Evolutionary conservation across 129 eudicot species (phyloP), one percentile per base, ranked within the genome.

Genomic region (Ambrosia trifida): DNA sequence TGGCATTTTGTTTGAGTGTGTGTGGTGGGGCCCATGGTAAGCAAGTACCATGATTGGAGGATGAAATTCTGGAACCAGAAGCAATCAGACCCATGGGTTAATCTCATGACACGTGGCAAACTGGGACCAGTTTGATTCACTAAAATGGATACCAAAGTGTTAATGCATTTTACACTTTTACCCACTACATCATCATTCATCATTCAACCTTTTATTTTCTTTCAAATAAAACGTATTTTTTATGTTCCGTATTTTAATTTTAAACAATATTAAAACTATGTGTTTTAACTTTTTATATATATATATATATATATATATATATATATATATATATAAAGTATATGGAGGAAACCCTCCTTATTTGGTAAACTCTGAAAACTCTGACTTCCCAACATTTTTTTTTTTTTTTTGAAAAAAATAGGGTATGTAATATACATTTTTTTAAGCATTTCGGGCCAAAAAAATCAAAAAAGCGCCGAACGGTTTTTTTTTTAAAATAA

Each of bases 1-100:
- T 77, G 81, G 76, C 81, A 77, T 70, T 77, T 38, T 77, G 71
- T 77, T 70, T 1, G 38, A 28, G n/a, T n/a, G n/a, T n/a, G 76
- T 70, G 72, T 51, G 76, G 64, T 43, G 81, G 76, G 7, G 31
- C 76, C 77, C 66, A 70, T 17, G 35, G 2, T 5, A 44, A 75
- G 50, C 35, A 75, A 75, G 79, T 75, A 75, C 79, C 41, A 65
- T 75, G 72, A 74, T 72, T 74, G 72, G 79, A 65, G 79, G 79
- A 75, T 43, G 40, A 35, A 35, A 35, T 5, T 35, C 40, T 35
- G 18, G 36, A 62, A 61, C 33, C 65, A 69, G 81, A 77, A 70
- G 76, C 81, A 77, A 77, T 77, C 76, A 62, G 76, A 77, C 33
- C 56, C 59, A 30, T 65, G 14, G 13, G 3, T 72, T 72, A 0